A percentile compares a stretch with the other conserved stretches of the same genome.
These are phyloP conservation scores for Kwoniella botswanensis DNA, from an alignment of 768 basidiomycete genomes.

Conservation along the genomic window DNA sequence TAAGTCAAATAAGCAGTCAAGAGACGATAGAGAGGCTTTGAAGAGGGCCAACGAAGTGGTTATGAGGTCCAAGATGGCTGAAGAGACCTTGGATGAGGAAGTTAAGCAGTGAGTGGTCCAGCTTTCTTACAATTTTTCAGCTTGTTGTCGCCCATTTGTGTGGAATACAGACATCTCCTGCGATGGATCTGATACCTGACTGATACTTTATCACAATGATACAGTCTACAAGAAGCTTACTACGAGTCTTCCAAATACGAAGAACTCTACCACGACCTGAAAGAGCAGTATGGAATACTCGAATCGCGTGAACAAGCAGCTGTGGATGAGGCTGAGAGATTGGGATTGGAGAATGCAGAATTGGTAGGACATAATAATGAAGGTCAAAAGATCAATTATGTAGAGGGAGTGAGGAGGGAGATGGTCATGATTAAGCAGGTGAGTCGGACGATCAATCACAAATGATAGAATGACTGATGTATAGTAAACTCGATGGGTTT, in stretches of 20 bases:
- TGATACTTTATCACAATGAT: too few relatives aligned
- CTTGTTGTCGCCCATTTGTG: too few relatives aligned
- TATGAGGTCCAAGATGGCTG: conserved; percentile 63
- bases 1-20: conserved; percentile 22
- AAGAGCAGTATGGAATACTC: conserved; percentile 70
- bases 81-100: conserved; percentile 72
- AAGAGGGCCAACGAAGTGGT: conserved; percentile 41
- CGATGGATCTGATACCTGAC: neutral
- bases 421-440: conserved; percentile 81
- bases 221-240: conserved; percentile 65
- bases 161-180: neutral
- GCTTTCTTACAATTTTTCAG: too few relatives aligned
- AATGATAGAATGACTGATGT: too few relatives aligned
- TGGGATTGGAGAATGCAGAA: conserved; percentile 82
- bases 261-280: conserved; percentile 71
- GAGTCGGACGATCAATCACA: conserved; percentile 45
- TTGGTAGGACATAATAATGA: conserved; percentile 84
- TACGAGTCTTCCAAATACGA: conserved; percentile 69
- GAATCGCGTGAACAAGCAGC: conserved; percentile 75
- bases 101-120: conserved; percentile 67
- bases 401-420: conserved; percentile 80
- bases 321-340: conserved; percentile 74
- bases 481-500: too few relatives aligned
- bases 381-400: conserved; percentile 81
- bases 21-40: conserved; percentile 36